These are phyloP conservation scores for Ceratocystis ficicola DNA, from an alignment of 2,329 filamentous ascomycete genomes.

Conservation along the genomic window DNA sequence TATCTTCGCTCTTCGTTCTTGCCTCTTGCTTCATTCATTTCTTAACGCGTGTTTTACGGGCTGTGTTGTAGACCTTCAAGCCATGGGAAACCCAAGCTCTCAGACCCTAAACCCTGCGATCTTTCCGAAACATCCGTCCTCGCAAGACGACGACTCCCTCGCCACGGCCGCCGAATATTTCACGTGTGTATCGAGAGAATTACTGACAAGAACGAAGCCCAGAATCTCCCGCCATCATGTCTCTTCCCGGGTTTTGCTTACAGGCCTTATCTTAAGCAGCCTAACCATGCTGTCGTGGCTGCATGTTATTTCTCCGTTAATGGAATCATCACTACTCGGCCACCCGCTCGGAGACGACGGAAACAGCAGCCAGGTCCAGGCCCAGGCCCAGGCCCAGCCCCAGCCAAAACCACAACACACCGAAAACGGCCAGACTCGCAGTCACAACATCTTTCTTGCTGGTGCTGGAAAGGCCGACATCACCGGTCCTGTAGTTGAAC, in stretches of 20 bases:
- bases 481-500: conserved; percentile 69
- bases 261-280: neutral
- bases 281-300: neutral
- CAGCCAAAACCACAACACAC: neutral
- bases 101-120: neutral
- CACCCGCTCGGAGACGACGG: neutral
- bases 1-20: neutral
- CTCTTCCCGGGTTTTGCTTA: neutral
- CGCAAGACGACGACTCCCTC: neutral
- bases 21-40: neutral
- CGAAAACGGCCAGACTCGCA: neutral
- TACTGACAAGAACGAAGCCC: neutral
- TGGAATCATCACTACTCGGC: neutral
- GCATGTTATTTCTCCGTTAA: neutral
- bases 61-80: neutral
- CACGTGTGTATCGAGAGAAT: neutral
- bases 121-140: neutral
- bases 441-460: conserved; percentile 33
- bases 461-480: conserved; percentile 48
- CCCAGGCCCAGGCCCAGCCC: neutral
- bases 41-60: neutral
- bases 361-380: neutral
- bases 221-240: neutral
- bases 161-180: neutral
- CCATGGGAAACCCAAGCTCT: neutral